These are phyloP conservation scores for Chenopodium quinoa DNA, from an alignment of 148 eudicot species.

Conservation along the genomic window DNA sequence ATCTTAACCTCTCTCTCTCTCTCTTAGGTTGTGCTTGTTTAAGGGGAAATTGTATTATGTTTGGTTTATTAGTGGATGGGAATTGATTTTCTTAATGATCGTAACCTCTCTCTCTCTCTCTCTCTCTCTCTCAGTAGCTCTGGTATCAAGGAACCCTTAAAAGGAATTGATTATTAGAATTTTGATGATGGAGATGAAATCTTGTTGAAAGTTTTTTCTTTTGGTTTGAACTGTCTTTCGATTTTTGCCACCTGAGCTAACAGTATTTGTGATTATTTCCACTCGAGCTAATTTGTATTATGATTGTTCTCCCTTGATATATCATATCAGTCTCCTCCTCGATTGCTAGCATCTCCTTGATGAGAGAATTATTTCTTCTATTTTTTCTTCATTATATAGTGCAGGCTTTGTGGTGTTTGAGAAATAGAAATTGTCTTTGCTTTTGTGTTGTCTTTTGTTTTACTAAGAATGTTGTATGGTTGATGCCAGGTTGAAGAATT, in stretches of 20 bases:
- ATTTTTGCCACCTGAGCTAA: too few relatives aligned
- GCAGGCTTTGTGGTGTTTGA: not conserved
- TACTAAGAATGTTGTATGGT: conserved; percentile 8
- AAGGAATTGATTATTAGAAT: too few relatives aligned
- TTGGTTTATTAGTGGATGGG: not conserved
- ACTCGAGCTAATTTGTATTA: not conserved
- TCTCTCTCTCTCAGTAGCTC: too few relatives aligned
- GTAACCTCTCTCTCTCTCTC: too few relatives aligned
- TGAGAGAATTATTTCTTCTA: not conserved
- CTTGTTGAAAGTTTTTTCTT: too few relatives aligned
- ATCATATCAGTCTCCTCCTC: not conserved
- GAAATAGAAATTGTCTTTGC: not conserved
- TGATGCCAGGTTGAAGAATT: conserved; percentile 70
- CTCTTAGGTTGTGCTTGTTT: too few relatives aligned
- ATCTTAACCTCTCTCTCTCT: too few relatives aligned
- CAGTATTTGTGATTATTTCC: too few relatives aligned
- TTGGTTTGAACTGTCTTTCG: too few relatives aligned
- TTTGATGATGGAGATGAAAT: too few relatives aligned
- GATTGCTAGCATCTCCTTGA: not conserved
- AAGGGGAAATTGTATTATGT: not conserved
- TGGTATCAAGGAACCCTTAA: too few relatives aligned
- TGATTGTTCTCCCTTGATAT: not conserved
- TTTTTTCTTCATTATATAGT: not conserved
- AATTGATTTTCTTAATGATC: not conserved
- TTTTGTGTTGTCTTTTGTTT: not conserved